These are phyloP conservation scores for Aspergillus coremiiformis DNA, from an alignment of 495 filamentous ascomycete species.

Conservation along the genomic window DNA sequence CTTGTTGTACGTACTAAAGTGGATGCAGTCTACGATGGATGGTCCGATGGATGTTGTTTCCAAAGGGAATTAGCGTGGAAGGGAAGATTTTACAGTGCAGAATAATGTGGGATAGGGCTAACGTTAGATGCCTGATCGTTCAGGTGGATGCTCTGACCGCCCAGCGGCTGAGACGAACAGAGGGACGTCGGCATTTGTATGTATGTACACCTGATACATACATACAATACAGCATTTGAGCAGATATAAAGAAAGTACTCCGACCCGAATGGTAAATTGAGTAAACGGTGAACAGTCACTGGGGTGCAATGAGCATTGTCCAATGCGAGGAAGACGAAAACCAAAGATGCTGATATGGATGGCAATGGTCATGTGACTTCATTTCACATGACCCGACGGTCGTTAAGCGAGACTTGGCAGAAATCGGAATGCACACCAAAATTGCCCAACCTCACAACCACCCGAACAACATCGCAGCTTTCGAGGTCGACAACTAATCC, in stretches of 20 bases:
- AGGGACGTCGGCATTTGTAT: not conserved
- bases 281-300: no score
- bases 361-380: not conserved
- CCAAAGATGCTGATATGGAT: no score
- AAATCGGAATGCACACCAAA: slow-evolving; percentile 1
- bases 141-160: not conserved
- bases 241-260: no score
- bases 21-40: no score
- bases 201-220: no score
- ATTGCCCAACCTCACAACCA: slow-evolving; percentile 4
- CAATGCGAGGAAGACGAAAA: no score
- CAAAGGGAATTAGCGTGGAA: not conserved
- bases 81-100: not conserved
- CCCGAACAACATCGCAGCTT: slow-evolving; percentile 4
- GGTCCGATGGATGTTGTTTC: no score
- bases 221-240: no score
- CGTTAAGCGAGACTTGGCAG: slow-evolving; percentile 5
- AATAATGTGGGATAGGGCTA: not conserved
- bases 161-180: not conserved
- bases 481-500: slow-evolving; percentile 4
- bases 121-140: not conserved
- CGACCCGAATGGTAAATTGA: no score
- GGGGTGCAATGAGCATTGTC: no score
- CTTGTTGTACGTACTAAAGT: no score
- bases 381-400: not conserved